These are phyloP conservation scores for Lachancea mirantina DNA, from an alignment of 805 yeast genomes.

Conservation along the genomic window DNA sequence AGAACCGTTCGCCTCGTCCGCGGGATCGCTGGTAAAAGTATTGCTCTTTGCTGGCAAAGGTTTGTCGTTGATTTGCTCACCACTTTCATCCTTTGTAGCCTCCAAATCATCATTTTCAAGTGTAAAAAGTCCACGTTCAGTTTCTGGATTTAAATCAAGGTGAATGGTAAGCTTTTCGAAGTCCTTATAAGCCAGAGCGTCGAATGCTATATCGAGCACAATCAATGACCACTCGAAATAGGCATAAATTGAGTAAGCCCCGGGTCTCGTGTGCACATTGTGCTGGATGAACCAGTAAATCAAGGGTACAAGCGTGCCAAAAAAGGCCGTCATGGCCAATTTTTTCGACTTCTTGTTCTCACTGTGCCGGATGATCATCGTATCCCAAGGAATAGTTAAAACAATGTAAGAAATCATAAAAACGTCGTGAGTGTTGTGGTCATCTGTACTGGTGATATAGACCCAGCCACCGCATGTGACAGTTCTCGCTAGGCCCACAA, in stretches of 20 bases:
- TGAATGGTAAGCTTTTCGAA: constrained; percentile 32
- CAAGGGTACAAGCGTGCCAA: constrained; percentile 69
- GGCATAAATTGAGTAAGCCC: constrained; percentile 95
- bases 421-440: constrained; percentile 91
- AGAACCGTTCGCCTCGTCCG: constrained; percentile 3
- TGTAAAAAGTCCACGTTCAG: constrained; percentile 17
- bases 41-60: not conserved
- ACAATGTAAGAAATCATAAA: constrained; percentile 90
- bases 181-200: constrained; percentile 68
- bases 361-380: constrained; percentile 49
- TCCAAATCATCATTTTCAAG: constrained; percentile 12
- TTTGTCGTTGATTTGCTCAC: constrained; percentile 1
- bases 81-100: constrained; percentile 7
- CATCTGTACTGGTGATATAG: constrained; percentile 93
- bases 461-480: constrained; percentile 99
- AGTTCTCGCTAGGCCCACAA: constrained; percentile 78
- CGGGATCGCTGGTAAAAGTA: constrained; percentile 3
- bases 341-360: constrained; percentile 33
- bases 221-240: constrained; percentile 92
- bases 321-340: constrained; percentile 55
- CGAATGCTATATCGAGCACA: constrained; percentile 76
- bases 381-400: constrained; percentile 87
- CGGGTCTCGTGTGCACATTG: constrained; percentile 76
- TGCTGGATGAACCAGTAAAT: constrained; percentile 88
- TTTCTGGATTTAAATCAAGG: constrained; percentile 11